Conservation (phyloP, 169 alveolate species). For the Besnoitia besnoiti region DNA sequence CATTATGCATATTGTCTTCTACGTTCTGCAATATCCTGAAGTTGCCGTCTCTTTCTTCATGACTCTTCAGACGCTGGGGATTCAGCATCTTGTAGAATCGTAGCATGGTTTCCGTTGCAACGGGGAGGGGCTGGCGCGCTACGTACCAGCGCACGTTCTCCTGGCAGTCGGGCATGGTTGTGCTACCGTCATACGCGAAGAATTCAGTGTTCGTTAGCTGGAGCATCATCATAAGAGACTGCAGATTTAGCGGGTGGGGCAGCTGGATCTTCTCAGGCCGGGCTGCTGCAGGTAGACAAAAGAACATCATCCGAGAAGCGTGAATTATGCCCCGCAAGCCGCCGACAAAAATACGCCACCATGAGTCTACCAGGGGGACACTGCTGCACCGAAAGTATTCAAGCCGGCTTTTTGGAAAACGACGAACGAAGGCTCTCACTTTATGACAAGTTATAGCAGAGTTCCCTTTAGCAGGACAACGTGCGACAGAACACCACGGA, state of each 20-base stretch:
- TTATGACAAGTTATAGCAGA: too few species aligned
- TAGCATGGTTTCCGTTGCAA: slow-evolving; percentile 84
- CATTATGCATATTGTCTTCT: slow-evolving; percentile 74
- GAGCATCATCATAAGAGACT: slow-evolving; percentile 84
- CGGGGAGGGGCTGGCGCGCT: slow-evolving; percentile 85
- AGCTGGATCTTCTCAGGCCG: slow-evolving; percentile 75
- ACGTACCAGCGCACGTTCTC: slow-evolving; percentile 87
- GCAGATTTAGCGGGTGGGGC: slow-evolving; percentile 77
- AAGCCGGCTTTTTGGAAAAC: too few species aligned
- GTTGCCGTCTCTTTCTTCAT: slow-evolving; percentile 70
- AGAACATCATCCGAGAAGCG: too few species aligned
- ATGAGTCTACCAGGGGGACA: too few species aligned
- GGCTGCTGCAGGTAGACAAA: slow-evolving; percentile 37
- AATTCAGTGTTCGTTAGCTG: slow-evolving; percentile 80
- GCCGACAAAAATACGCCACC: too few species aligned
- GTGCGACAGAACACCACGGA: not conserved
- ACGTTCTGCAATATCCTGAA: slow-evolving; percentile 81
- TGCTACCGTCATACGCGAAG: slow-evolving; percentile 85
- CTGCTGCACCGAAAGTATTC: too few species aligned
- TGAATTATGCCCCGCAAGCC: too few species aligned
- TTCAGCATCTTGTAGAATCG: slow-evolving; percentile 83
- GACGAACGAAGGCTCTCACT: too few species aligned
- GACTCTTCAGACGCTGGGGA: slow-evolving; percentile 66
- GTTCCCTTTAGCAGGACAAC: too few species aligned
- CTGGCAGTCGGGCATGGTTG: slow-evolving; percentile 82